Conservation (phyloP, 768 basidiomycete species). For the Xerocomellus chrysenteron region DNA sequence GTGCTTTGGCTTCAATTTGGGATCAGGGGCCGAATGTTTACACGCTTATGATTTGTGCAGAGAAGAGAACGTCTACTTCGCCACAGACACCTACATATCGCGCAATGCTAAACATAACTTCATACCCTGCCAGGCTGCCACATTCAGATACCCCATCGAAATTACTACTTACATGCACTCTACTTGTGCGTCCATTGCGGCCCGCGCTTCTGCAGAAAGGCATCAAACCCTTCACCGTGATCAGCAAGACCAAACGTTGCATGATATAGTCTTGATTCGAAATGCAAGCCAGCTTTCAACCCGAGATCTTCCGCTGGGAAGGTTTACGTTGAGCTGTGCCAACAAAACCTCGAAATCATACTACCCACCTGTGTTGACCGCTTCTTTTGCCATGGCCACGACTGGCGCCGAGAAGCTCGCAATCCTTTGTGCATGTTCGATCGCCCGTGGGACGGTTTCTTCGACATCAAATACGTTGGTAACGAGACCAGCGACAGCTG, state of each 20-base stretch:
- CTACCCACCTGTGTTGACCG: constrained; percentile 43
- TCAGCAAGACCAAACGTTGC: constrained; percentile 49
- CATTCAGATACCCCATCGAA: neutral
- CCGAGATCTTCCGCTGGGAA: constrained; percentile 45
- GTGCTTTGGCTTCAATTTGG: no score
- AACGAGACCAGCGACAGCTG: constrained; percentile 48
- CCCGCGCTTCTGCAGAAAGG: constrained; percentile 47
- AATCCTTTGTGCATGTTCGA: constrained; percentile 38
- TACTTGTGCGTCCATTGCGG: constrained; percentile 44
- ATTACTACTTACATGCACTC: neutral
- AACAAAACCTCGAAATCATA: neutral
- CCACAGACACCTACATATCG: neutral
- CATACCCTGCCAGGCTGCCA: no score
- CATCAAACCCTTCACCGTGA: constrained; percentile 47
- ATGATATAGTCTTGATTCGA: constrained; percentile 52
- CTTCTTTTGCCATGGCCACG: constrained; percentile 47
- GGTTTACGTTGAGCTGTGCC: neutral
- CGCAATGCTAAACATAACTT: neutral
- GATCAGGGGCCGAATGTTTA: no score
- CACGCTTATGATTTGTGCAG: no score
- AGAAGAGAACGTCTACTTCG: no score
- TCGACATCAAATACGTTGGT: constrained; percentile 41
- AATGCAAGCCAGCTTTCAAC: constrained; percentile 42
- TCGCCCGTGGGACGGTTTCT: constrained; percentile 43
- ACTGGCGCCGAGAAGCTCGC: constrained; percentile 34